These are phyloP conservation scores for Chlorencoelia australis DNA, from an alignment of 2,329 filamentous ascomycete species.

Conservation along the genomic window DNA sequence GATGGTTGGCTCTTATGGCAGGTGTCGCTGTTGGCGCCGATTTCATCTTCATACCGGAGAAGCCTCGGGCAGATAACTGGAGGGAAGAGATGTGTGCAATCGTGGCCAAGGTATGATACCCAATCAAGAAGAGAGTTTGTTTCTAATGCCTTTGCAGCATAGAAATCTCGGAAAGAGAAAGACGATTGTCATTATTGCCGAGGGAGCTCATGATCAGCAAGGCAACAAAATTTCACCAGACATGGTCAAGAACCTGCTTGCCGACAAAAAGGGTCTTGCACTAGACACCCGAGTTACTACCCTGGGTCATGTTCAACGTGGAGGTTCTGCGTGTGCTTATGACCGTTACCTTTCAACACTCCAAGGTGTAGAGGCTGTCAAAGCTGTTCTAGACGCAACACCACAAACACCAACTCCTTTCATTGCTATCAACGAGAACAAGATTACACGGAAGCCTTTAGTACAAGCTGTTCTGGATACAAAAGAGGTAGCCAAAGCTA, in stretches of 20 bases:
- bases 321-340: slow-evolving; percentile 84
- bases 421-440: slow-evolving; percentile 95
- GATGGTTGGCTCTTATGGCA: slow-evolving; percentile 93
- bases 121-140: background rate
- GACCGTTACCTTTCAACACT: slow-evolving; percentile 88
- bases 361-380: slow-evolving; percentile 90
- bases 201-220: slow-evolving; percentile 79
- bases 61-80: slow-evolving; percentile 81
- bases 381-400: slow-evolving; percentile 79
- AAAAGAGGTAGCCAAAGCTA: slow-evolving; percentile 71
- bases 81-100: slow-evolving; percentile 76
- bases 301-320: slow-evolving; percentile 92
- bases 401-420: slow-evolving; percentile 87
- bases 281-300: slow-evolving; percentile 93
- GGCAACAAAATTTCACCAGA: slow-evolving; percentile 73
- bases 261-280: slow-evolving; percentile 61
- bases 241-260: slow-evolving; percentile 82
- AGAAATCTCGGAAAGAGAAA: slow-evolving; percentile 84
- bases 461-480: slow-evolving; percentile 84
- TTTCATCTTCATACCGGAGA: slow-evolving; percentile 94
- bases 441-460: slow-evolving; percentile 82
- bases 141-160: slow-evolving; percentile 45
- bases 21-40: slow-evolving; percentile 92
- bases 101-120: slow-evolving; percentile 51
- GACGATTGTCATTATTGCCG: slow-evolving; percentile 95